Percentiles rank a stretch among this genome's conserved stretches.
Conservation (phyloP, 1,139 yeast species). For the Debaryomyces nepalensis region DNA sequence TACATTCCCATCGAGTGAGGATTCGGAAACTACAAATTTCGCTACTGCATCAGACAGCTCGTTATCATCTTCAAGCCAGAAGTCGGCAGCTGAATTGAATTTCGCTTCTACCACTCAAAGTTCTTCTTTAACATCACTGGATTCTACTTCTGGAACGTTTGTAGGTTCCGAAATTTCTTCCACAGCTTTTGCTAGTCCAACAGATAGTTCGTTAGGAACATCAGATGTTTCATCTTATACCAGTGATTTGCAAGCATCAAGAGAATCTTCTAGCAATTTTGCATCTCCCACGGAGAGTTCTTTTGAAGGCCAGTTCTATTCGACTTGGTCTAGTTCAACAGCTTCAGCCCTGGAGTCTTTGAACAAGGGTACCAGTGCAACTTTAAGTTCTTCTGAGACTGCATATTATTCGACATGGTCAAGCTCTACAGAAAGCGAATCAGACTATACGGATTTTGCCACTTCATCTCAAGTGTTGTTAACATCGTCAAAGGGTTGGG, state of each 20-base stretch:
- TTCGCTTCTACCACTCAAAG: slow-evolving; percentile 12
- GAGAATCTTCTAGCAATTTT: background rate
- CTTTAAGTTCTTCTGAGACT: background rate
- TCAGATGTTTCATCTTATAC: background rate
- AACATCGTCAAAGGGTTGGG: background rate
- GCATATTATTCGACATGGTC: background rate
- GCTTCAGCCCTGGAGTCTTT: background rate
- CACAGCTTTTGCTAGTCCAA: background rate
- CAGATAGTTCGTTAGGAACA: background rate
- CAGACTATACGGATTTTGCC: background rate
- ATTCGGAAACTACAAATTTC: slow-evolving; percentile 10
- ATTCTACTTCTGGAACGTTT: background rate
- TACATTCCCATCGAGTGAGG: slow-evolving; percentile 4
- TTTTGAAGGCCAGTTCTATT: background rate
- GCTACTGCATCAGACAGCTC: slow-evolving; percentile 7
- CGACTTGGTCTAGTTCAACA: background rate
- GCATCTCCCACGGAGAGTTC: background rate
- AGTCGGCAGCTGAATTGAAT: slow-evolving; percentile 7
- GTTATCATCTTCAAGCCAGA: slow-evolving; percentile 4
- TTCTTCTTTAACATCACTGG: background rate
- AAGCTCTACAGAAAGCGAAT: background rate
- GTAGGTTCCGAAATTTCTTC: background rate
- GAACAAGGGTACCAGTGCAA: background rate
- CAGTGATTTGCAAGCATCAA: background rate
- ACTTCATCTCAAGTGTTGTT: background rate